phyloP scores from a whole-genome alignment of 345 rosid species.

The Sonneratia alba region DNA sequence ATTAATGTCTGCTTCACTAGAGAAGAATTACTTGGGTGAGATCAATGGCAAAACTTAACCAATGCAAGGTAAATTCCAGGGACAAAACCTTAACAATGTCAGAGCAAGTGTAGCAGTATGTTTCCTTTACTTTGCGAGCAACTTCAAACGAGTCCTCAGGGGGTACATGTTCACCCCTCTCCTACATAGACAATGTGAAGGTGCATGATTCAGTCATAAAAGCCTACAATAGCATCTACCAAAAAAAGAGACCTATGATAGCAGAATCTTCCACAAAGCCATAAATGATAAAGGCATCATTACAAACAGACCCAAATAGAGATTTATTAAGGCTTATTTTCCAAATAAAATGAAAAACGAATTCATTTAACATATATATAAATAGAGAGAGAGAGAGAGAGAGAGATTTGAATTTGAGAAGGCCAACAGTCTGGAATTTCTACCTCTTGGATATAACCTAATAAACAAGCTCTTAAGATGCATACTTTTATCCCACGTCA shows the following conservation, averaged over 20 bases:
- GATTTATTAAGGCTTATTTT: neutral
- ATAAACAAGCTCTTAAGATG: neutral
- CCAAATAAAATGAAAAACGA: neutral
- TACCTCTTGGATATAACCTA: neutral
- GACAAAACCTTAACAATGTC: constrained; percentile 85
- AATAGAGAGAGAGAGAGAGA: neutral
- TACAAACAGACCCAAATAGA: neutral
- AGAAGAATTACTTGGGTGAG: neutral
- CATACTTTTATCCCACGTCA: neutral
- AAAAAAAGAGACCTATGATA: too few species aligned
- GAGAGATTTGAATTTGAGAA: neutral
- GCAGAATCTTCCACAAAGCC: neutral
- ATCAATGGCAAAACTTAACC: neutral
- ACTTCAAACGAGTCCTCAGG: constrained; percentile 94
- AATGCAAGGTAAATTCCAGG: neutral
- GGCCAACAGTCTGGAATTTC: neutral
- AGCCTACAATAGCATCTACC: neutral
- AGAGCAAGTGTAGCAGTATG: constrained; percentile 78
- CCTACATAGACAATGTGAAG: constrained; percentile 31
- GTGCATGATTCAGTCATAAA: neutral
- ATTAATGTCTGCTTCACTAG: neutral
- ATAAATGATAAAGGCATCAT: neutral
- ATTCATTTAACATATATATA: neutral
- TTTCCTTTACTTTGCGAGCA: constrained; percentile 93
- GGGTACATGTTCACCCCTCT: constrained; percentile 96